A percentile compares a stretch with the other conserved stretches of the same genome.
Evolutionary conservation across 225 moss, liverwort and hornwort species (phyloP).

Genomic region (Pleurozium schreberi): DNA sequence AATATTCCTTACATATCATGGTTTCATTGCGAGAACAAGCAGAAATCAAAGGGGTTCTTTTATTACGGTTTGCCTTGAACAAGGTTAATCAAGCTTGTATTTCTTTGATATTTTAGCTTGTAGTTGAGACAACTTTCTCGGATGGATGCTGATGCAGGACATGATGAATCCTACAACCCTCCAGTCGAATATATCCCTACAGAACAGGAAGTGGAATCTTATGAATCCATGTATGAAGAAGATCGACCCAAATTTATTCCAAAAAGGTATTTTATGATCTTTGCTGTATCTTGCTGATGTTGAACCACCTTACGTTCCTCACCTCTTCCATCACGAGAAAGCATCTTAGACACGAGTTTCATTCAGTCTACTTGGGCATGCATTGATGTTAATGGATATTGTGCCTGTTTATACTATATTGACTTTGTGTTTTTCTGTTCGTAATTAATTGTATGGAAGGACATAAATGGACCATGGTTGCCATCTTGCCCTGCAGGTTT

Average conservation of each 20-base stretch:
- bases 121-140: not conserved
- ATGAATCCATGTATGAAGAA: slow-evolving; percentile 94
- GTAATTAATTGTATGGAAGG: not conserved
- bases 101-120: not conserved
- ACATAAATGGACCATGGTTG: not conserved
- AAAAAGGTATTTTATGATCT: slow-evolving; percentile 28
- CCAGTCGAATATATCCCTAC: slow-evolving; percentile 88
- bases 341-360: not conserved
- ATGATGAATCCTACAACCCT: slow-evolving; percentile 82
- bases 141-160: slow-evolving; percentile 40
- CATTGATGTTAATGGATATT: not conserved
- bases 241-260: slow-evolving; percentile 98
- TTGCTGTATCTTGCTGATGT: not conserved
- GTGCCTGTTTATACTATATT: not conserved
- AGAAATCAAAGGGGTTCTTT: not conserved
- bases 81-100: not conserved
- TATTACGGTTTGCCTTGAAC: not conserved
- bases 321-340: not conserved
- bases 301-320: not conserved
- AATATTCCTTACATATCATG: not conserved
- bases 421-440: not conserved
- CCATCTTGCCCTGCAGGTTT: slow-evolving; percentile 33
- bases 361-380: not conserved
- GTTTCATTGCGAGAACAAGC: not conserved
- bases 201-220: slow-evolving; percentile 76